Percentiles rank a stretch among this genome's conserved stretches.
Evolutionary conservation across 1,284 basidiomycete genomes (phyloP).

Genomic region (Gymnopus androsaceus): DNA sequence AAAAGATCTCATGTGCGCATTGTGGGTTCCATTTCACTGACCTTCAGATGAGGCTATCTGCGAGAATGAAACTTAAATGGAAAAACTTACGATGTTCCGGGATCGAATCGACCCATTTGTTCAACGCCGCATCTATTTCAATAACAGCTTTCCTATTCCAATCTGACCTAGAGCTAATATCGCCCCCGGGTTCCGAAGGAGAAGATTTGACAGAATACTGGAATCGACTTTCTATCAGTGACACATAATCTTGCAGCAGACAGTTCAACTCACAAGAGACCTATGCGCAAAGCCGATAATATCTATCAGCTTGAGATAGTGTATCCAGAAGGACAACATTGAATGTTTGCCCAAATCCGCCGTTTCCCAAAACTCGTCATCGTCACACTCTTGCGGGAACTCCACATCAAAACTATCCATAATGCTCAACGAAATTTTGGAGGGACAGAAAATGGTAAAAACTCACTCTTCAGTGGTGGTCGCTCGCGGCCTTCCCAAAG

Average conservation of each 20-base stretch:
- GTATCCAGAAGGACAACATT: slow-evolving; percentile 3
- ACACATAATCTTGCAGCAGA: not conserved
- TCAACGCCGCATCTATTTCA: slow-evolving; percentile 7
- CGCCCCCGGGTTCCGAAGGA: not conserved
- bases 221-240: no score
- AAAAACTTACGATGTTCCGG: slow-evolving; percentile 5
- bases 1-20: not conserved
- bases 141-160: slow-evolving; percentile 4
- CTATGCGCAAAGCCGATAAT: slow-evolving; percentile 15
- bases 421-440: not conserved
- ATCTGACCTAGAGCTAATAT: not conserved
- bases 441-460: not conserved
- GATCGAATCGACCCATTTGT: slow-evolving; percentile 8
- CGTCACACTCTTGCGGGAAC: slow-evolving; percentile 11
- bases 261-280: slow-evolving; percentile 13
- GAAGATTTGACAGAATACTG: slow-evolving; percentile 1
- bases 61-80: not conserved
- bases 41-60: not conserved
- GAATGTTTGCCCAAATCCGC: slow-evolving; percentile 4
- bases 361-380: slow-evolving; percentile 16
- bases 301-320: slow-evolving; percentile 14
- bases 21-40: slow-evolving; percentile 38
- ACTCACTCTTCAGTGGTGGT: slow-evolving; percentile 17
- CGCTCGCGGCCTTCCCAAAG: slow-evolving; percentile 15
- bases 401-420: slow-evolving; percentile 17